Evolutionary conservation across 257 asterid genomes (phyloP), one percentile per base, ranked within the genome.

Genomic region (Nicotiana sylvestris): DNA sequence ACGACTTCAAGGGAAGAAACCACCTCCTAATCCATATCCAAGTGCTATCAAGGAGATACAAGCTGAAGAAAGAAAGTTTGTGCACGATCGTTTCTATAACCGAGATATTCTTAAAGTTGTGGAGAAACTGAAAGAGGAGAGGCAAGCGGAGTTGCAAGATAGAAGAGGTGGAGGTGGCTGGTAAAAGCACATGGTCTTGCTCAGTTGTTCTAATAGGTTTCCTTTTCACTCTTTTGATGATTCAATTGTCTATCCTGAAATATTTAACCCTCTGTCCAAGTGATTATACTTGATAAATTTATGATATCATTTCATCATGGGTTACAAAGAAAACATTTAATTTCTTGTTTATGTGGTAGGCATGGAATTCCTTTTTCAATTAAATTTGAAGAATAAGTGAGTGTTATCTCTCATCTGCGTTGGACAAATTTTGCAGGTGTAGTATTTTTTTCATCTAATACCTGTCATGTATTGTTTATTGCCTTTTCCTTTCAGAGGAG

Each of bases 11-110:
- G 98, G 98, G 6, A 92, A 89, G 88, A 84, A 88, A 58, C 94
- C 90, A 46, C 98, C 96, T 84, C 92, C 96, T 66, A 92, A 92
- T 68, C 97, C 99, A 43, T 91, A 87, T 77, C 93, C 98, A 13
- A 90, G 93, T 82, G 95, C 98, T 74, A 43, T 92, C 66, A 91
- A 89, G 81, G 96, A 95, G 88, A 93, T 92, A 85, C 96, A 94
- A 81, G 94, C 92, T 13, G 97, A 94, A 89, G 97, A 93, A 86
- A 90, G 88, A 83, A 86, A 86, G 89, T 88, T 87, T 82, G 86
- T 93, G 17, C 86, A 70, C 13, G 97, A 91, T 62, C 92, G 98
- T 17, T 94, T 93, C 86, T 33, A 53, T 76, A 86, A 90, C 85
- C 91, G 88, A 29, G 80, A 81, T 62, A 68, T 88, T 5, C 86